Conservation (phyloP, 306 rosid genomes). For the Quercus aquifolioides region DNA sequence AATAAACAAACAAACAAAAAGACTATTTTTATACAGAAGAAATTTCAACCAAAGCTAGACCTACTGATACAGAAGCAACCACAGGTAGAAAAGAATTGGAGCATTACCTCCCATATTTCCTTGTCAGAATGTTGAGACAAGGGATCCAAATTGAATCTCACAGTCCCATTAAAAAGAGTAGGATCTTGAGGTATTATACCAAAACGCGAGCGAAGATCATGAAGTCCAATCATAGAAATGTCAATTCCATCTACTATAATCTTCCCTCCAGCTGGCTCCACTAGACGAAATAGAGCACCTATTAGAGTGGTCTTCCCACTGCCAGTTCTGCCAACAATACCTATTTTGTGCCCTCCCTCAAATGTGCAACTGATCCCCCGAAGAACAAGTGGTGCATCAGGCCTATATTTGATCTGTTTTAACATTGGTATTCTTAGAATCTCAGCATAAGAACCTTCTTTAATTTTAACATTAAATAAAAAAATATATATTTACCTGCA, state of each 20-base stretch:
- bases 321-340: conserved; percentile 81
- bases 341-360: conserved; percentile 20
- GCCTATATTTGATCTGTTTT: no score
- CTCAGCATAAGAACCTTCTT: no score
- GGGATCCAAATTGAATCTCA: conserved; percentile 61
- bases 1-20: background rate
- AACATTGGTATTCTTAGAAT: no score
- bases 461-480: no score
- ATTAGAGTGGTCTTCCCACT: conserved; percentile 79
- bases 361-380: no score
- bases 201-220: conserved; percentile 66
- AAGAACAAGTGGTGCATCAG: no score
- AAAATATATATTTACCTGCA: no score
- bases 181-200: conserved; percentile 83
- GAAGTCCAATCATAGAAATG: conserved; percentile 64
- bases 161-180: conserved; percentile 64
- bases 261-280: conserved; percentile 64
- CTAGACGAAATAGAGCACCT: conserved; percentile 62
- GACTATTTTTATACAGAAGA: background rate
- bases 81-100: background rate
- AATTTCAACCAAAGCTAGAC: background rate
- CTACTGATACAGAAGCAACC: background rate
- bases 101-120: conserved; percentile 66
- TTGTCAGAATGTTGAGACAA: conserved; percentile 53
- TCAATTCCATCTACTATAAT: conserved; percentile 65